phyloP scores from a whole-genome alignment of 106 monocot species.

The Allium sativum region DNA sequence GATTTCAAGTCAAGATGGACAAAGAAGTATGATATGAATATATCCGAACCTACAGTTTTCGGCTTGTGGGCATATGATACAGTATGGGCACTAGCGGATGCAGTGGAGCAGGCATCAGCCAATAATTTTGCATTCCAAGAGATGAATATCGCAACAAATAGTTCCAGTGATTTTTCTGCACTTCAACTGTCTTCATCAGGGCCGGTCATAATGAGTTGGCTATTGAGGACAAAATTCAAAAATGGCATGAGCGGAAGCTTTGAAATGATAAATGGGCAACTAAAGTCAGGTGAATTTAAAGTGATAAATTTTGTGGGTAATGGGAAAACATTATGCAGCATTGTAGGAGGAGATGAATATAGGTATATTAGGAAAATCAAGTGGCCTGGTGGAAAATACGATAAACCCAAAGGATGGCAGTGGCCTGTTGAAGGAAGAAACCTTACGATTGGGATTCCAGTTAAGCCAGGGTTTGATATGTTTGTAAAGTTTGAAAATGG shows the following conservation, averaged over 20 bases:
- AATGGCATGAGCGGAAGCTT: slow-evolving; percentile 38
- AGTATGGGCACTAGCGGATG: slow-evolving; percentile 30
- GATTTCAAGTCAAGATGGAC: slow-evolving; percentile 39
- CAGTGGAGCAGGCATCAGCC: slow-evolving; percentile 15
- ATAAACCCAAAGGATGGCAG: slow-evolving; percentile 42
- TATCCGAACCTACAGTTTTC: slow-evolving; percentile 26
- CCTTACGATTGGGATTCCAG: slow-evolving; percentile 43
- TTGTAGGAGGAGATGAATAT: neutral
- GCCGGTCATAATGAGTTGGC: neutral
- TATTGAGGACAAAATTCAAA: slow-evolving; percentile 16
- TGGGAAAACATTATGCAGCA: slow-evolving; percentile 9
- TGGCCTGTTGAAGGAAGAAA: slow-evolving; percentile 21
- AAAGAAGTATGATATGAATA: slow-evolving; percentile 7
- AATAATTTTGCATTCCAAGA: slow-evolving; percentile 1
- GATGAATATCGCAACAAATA: neutral
- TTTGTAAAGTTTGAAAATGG: slow-evolving; percentile 20
- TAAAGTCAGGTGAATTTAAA: slow-evolving; percentile 22
- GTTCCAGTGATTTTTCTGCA: slow-evolving; percentile 10
- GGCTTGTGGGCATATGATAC: slow-evolving; percentile 72
- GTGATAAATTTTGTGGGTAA: slow-evolving; percentile 31
- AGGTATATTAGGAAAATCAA: neutral
- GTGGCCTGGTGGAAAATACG: slow-evolving; percentile 30
- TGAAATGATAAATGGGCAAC: slow-evolving; percentile 22
- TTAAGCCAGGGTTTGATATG: slow-evolving; percentile 24
- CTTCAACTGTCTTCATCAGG: slow-evolving; percentile 26